Conservation (phyloP, 495 filamentous ascomycete species). For the Echria macrotheca region DNA sequence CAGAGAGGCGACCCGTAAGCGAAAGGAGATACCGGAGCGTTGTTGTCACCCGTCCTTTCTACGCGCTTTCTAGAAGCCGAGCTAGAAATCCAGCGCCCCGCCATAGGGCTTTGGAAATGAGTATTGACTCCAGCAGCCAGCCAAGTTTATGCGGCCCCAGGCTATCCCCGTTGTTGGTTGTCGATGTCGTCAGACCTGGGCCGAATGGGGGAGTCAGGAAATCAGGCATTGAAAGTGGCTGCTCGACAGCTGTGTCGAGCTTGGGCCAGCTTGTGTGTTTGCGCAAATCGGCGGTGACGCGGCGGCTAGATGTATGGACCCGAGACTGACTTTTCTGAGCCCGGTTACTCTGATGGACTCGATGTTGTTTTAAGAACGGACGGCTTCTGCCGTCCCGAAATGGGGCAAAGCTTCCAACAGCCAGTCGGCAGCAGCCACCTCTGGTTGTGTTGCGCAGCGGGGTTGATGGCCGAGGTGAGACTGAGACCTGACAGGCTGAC, state of each 20-base stretch:
- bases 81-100: not conserved
- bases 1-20: too few relatives aligned
- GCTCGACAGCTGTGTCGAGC: not conserved
- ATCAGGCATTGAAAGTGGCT: constrained; percentile 11
- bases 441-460: not conserved
- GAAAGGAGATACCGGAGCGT: too few relatives aligned
- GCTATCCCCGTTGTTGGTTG: not conserved
- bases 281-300: not conserved
- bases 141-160: constrained; percentile 21
- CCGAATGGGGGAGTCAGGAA: not conserved
- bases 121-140: constrained; percentile 16
- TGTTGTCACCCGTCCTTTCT: too few relatives aligned
- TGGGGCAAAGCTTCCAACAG: not conserved
- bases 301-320: not conserved
- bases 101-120: constrained; percentile 15
- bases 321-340: not conserved
- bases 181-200: not conserved
- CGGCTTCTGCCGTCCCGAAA: constrained; percentile 9
- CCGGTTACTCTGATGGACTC: not conserved
- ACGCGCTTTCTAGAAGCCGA: constrained; percentile 4
- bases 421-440: not conserved
- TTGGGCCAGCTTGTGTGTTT: not conserved
- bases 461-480: too few relatives aligned
- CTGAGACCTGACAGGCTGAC: too few relatives aligned
- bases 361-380: constrained; percentile 12